Evolutionary conservation across 768 basidiomycete genomes (phyloP).

Genomic region (Podaxis pistillaris): DNA sequence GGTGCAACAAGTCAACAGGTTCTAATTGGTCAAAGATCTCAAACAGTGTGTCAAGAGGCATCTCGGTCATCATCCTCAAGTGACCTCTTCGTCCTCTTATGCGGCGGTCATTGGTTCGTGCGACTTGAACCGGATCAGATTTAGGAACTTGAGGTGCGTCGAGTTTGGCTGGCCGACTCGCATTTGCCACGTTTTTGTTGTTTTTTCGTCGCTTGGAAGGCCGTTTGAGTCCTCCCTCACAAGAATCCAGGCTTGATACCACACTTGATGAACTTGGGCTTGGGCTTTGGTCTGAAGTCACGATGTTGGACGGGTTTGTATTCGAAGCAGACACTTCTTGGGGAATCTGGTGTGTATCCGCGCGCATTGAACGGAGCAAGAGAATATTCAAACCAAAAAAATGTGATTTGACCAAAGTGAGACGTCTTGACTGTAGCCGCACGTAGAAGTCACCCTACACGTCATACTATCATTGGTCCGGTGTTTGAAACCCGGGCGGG

Average conservation of each 20-base stretch:
- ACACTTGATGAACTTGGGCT: neutral
- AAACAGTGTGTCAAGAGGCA: constrained; percentile 33
- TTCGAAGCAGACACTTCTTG: neutral
- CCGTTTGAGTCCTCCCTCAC: too few relatives aligned
- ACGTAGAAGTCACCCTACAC: too few relatives aligned
- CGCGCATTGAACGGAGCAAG: neutral
- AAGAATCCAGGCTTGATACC: neutral
- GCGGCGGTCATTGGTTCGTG: neutral
- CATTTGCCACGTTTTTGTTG: too few relatives aligned
- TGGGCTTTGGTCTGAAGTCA: neutral
- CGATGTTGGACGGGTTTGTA: neutral
- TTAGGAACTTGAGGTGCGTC: too few relatives aligned
- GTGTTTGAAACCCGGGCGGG: too few relatives aligned
- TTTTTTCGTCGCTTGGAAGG: too few relatives aligned
- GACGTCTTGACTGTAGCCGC: too few relatives aligned
- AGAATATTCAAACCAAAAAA: neutral
- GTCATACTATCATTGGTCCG: too few relatives aligned
- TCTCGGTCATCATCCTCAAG: constrained; percentile 27
- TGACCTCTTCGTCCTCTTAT: constrained; percentile 23
- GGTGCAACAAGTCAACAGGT: constrained; percentile 40
- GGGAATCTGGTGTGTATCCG: neutral
- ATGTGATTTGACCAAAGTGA: constrained; percentile 9
- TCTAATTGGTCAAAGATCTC: constrained; percentile 38
- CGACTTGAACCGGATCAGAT: too few relatives aligned
- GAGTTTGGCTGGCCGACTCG: too few relatives aligned